phyloP scores from a whole-genome alignment of 2,329 filamentous ascomycete genomes.

The Epichloe glyceriae region DNA sequence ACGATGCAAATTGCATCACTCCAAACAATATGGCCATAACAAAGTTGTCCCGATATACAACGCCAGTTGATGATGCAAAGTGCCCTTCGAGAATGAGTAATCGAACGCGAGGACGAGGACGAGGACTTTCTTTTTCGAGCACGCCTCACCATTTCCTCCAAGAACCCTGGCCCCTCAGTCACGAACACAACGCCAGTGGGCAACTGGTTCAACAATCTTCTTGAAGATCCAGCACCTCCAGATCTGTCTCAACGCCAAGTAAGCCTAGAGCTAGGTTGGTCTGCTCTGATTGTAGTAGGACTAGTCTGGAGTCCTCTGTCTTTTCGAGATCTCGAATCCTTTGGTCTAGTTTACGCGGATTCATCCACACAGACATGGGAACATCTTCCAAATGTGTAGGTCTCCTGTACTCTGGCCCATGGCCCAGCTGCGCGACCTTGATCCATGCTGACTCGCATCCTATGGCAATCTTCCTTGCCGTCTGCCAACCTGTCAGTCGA shows the following conservation, averaged over 20 bases:
- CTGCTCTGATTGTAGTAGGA: conserved; percentile 48
- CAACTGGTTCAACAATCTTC: conserved; percentile 17
- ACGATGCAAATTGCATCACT: not conserved
- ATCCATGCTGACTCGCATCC: conserved; percentile 80
- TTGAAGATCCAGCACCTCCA: conserved; percentile 48
- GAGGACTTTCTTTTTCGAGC: not conserved
- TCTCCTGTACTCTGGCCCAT: conserved; percentile 60
- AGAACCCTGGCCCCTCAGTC: not conserved
- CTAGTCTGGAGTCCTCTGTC: conserved; percentile 33
- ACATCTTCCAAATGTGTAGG: conserved; percentile 25
- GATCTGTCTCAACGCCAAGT: conserved; percentile 63
- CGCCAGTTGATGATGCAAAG: not conserved
- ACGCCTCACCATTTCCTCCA: not conserved
- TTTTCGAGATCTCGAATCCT: conserved; percentile 35
- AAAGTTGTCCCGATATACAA: not conserved
- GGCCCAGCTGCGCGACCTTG: conserved; percentile 57
- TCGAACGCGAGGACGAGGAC: not conserved
- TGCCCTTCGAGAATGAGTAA: not conserved
- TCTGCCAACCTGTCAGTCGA: conserved; percentile 76
- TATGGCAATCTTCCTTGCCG: conserved; percentile 64
- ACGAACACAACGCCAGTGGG: not conserved
- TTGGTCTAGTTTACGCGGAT: conserved; percentile 36
- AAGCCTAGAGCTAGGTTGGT: conserved; percentile 69
- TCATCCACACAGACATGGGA: conserved; percentile 32
- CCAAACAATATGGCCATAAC: not conserved